phyloP scores from a whole-genome alignment of 768 basidiomycete species.

The Mycena albidolilacea region DNA sequence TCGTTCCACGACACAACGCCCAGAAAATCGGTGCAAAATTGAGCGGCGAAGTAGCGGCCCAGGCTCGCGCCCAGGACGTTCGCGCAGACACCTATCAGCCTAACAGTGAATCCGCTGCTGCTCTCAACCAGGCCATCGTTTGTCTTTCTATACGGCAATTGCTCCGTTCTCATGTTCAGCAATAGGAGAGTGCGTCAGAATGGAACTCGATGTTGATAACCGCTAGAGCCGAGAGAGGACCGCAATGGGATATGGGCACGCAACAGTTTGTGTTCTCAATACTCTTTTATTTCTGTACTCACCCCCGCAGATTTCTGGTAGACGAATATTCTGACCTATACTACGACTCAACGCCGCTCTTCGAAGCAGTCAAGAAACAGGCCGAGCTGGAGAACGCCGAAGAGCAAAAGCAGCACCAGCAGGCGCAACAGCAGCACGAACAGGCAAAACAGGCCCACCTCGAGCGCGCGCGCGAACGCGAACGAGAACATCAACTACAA shows the following conservation, averaged over 20 bases:
- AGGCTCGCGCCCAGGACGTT: constrained; percentile 65
- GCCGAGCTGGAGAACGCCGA: constrained; percentile 59
- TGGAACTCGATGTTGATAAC: constrained; percentile 88
- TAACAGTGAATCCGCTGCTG: constrained; percentile 63
- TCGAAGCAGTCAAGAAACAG: constrained; percentile 65
- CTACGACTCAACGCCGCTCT: constrained; percentile 77
- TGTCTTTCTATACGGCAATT: constrained; percentile 46
- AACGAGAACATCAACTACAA: constrained; percentile 37
- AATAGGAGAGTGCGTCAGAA: constrained; percentile 82
- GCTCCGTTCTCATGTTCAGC: background rate
- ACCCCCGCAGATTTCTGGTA: constrained; percentile 73
- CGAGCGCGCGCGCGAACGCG: constrained; percentile 41
- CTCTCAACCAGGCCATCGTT: constrained; percentile 76
- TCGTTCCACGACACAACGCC: constrained; percentile 83
- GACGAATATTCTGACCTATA: constrained; percentile 81
- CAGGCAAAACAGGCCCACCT: constrained; percentile 45
- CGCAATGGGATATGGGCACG: constrained; percentile 91
- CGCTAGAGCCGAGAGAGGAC: constrained; percentile 85
- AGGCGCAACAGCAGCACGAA: constrained; percentile 45
- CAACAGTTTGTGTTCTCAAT: constrained; percentile 73
- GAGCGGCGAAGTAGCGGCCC: constrained; percentile 67
- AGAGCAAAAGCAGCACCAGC: constrained; percentile 53
- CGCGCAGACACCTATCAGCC: constrained; percentile 75
- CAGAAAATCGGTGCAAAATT: constrained; percentile 80
- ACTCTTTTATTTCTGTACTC: constrained; percentile 2